Evolutionary conservation across 352 stramenopile genomes (phyloP).

Genomic region (Phytophthora tubulina): DNA sequence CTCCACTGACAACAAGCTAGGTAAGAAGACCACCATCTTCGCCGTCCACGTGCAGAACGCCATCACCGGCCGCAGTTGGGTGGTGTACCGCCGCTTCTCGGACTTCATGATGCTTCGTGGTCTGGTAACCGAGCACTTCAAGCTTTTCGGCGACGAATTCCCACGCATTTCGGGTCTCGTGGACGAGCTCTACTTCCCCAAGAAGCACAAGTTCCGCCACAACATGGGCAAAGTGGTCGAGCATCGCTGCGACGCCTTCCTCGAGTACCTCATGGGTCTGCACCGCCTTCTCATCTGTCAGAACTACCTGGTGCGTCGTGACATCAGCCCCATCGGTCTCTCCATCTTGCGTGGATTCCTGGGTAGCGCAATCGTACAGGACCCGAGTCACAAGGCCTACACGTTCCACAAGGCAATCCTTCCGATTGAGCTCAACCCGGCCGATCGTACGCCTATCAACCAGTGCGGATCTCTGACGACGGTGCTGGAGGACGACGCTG

Average conservation of each 20-base stretch:
- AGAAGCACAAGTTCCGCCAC: slow-evolving; percentile 70
- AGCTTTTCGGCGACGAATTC: slow-evolving; percentile 63
- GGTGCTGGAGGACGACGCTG: slow-evolving; percentile 65
- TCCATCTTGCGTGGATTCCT: slow-evolving; percentile 79
- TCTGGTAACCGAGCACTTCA: slow-evolving; percentile 65
- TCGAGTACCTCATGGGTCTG: slow-evolving; percentile 69
- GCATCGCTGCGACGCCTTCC: slow-evolving; percentile 70
- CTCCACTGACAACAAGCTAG: slow-evolving; percentile 37
- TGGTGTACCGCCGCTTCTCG: slow-evolving; percentile 73
- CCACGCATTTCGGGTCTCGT: slow-evolving; percentile 53
- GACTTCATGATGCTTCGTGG: slow-evolving; percentile 71
- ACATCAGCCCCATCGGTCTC: slow-evolving; percentile 69
- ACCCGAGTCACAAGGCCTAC: slow-evolving; percentile 68
- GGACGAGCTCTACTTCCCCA: slow-evolving; percentile 74
- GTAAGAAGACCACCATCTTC: slow-evolving; percentile 66
- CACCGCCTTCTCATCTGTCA: slow-evolving; percentile 75
- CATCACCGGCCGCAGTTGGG: slow-evolving; percentile 74
- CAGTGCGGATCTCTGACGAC: slow-evolving; percentile 73
- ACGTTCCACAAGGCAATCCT: slow-evolving; percentile 62
- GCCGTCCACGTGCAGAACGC: slow-evolving; percentile 77
- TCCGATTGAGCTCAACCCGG: slow-evolving; percentile 52
- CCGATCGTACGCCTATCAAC: slow-evolving; percentile 60
- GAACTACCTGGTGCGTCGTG: slow-evolving; percentile 59
- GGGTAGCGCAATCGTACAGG: slow-evolving; percentile 63
- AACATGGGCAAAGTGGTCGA: slow-evolving; percentile 65